phyloP scores from a whole-genome alignment of 768 basidiomycete species.

The Tylopilus rubrobrunneus region DNA sequence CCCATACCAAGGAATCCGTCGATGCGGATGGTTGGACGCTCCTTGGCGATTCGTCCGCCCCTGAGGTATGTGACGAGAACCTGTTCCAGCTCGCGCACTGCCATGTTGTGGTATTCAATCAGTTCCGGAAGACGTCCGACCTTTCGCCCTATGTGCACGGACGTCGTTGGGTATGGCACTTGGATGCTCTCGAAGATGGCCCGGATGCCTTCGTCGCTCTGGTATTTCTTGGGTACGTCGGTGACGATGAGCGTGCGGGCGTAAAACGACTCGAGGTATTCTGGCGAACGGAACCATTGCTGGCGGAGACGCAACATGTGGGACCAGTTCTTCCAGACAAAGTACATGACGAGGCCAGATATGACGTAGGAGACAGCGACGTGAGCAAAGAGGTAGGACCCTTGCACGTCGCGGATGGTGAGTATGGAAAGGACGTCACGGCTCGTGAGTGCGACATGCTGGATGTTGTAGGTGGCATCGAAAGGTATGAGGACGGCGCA shows the following conservation, averaged over 20 bases:
- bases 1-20: constrained; percentile 83
- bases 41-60: constrained; percentile 71
- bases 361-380: constrained; percentile 81
- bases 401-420: constrained; percentile 80
- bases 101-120: constrained; percentile 87
- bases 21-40: constrained; percentile 74
- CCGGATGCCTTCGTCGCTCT: constrained; percentile 81
- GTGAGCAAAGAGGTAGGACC: constrained; percentile 75
- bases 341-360: constrained; percentile 66
- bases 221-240: constrained; percentile 73
- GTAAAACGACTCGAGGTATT: constrained; percentile 88
- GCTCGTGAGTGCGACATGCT: constrained; percentile 45
- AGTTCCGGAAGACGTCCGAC: constrained; percentile 87
- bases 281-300: constrained; percentile 86
- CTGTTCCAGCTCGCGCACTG: constrained; percentile 90
- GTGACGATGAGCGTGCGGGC: constrained; percentile 86
- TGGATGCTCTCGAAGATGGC: constrained; percentile 68
- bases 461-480: constrained; percentile 81
- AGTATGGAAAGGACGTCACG: constrained; percentile 73
- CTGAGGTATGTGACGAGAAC: constrained; percentile 89
- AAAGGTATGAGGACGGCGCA: constrained; percentile 81
- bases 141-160: constrained; percentile 83
- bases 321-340: constrained; percentile 72
- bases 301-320: constrained; percentile 76
- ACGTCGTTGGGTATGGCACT: constrained; percentile 88